Conservation (phyloP, 2,329 filamentous ascomycete species). For the Myriosclerotinia scirpicola region DNA sequence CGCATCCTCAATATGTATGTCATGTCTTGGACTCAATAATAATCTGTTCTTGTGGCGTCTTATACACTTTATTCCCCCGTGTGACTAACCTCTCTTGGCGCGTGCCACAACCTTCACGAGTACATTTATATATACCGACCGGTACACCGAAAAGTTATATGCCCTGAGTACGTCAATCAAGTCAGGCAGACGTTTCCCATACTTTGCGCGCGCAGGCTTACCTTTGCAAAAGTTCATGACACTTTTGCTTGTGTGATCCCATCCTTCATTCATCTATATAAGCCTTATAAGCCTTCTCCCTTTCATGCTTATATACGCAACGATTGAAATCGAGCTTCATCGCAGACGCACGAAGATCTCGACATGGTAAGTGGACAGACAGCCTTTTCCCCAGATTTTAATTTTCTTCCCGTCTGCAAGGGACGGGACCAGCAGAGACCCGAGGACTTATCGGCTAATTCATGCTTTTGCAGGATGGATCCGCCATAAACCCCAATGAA, state of each 20-base stretch:
- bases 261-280: slow-evolving; percentile 20
- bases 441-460: slow-evolving; percentile 9
- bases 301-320: slow-evolving; percentile 20
- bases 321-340: slow-evolving; percentile 14
- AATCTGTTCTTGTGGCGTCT: slow-evolving; percentile 27
- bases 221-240: slow-evolving; percentile 13
- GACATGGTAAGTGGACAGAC: slow-evolving; percentile 19
- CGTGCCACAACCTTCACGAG: slow-evolving; percentile 31
- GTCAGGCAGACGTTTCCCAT: slow-evolving; percentile 21
- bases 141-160: background rate
- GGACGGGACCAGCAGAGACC: background rate
- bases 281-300: slow-evolving; percentile 20
- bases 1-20: background rate
- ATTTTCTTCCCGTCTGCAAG: slow-evolving; percentile 8
- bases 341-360: slow-evolving; percentile 16
- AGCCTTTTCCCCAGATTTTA: background rate
- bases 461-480: slow-evolving; percentile 43
- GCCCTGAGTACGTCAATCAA: slow-evolving; percentile 4
- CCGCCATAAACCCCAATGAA: slow-evolving; percentile 47
- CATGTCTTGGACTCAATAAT: slow-evolving; percentile 17
- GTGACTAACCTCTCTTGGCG: slow-evolving; percentile 35
- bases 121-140: slow-evolving; percentile 19
- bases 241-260: slow-evolving; percentile 3
- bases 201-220: slow-evolving; percentile 7
- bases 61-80: slow-evolving; percentile 25